These are phyloP conservation scores for Penicillium sp. DNA, from an alignment of 2,329 filamentous ascomycete species.

Conservation along the genomic window DNA sequence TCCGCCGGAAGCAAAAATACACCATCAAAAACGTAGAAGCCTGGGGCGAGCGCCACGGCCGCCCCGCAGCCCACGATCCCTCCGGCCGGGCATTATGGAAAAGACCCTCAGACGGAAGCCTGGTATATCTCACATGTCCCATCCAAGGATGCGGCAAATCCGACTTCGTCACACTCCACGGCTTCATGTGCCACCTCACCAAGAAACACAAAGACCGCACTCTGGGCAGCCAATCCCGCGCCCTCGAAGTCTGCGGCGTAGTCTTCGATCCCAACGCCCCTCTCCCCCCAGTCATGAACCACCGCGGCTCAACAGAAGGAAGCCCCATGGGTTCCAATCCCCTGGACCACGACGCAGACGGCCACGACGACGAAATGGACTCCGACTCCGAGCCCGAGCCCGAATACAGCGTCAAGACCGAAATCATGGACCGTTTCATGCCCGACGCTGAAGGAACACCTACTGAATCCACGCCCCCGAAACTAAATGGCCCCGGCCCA, in stretches of 20 bases:
- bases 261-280: constrained; percentile 42
- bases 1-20: constrained; percentile 45
- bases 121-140: constrained; percentile 44
- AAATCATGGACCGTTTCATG: constrained; percentile 27
- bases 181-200: constrained; percentile 46
- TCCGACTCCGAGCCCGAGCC: constrained; percentile 30
- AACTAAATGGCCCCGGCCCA: constrained; percentile 22
- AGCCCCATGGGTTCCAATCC: constrained; percentile 34
- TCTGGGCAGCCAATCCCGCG: constrained; percentile 42
- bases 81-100: constrained; percentile 44
- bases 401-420: constrained; percentile 34
- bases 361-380: constrained; percentile 34
- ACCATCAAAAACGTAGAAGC: constrained; percentile 46
- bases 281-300: constrained; percentile 34
- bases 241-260: constrained; percentile 42
- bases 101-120: constrained; percentile 39
- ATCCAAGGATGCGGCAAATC: constrained; percentile 42
- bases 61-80: constrained; percentile 43
- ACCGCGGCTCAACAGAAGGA: constrained; percentile 40
- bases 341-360: constrained; percentile 33
- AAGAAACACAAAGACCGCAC: constrained; percentile 46
- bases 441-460: constrained; percentile 16
- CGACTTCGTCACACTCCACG: constrained; percentile 44
- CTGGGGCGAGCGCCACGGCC: constrained; percentile 45
- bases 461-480: constrained; percentile 12